phyloP scores from a whole-genome alignment of 345 rosid species.

The Camelina laxa region DNA sequence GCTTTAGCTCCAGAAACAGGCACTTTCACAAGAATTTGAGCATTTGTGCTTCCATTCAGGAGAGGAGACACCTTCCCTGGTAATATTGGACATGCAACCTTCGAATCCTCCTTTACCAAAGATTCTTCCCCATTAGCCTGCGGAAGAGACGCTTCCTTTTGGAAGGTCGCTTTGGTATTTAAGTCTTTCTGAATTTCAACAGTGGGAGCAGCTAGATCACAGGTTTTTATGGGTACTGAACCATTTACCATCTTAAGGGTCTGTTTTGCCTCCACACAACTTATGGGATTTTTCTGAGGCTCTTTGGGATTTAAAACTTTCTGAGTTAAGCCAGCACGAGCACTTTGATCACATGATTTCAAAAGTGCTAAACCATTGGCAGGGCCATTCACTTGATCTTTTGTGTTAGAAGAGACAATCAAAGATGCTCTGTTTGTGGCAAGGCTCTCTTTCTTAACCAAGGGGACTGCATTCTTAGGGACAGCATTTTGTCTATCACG shows the following conservation, averaged over 20 bases:
- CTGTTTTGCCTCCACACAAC: constrained; percentile 24
- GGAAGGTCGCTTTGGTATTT: constrained; percentile 38
- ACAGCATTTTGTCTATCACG: constrained; percentile 68
- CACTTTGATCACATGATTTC: constrained; percentile 28
- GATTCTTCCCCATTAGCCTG: constrained; percentile 43
- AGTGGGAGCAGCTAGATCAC: constrained; percentile 37
- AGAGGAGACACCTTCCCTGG: constrained; percentile 16
- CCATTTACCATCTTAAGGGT: constrained; percentile 34
- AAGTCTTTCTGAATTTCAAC: constrained; percentile 42
- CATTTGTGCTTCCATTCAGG: constrained; percentile 27
- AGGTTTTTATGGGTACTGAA: constrained; percentile 24
- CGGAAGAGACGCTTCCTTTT: constrained; percentile 42
- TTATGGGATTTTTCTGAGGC: constrained; percentile 22
- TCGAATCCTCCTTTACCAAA: constrained; percentile 38
- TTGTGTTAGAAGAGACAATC: constrained; percentile 45
- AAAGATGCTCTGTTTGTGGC: constrained; percentile 44
- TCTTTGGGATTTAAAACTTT: constrained; percentile 43
- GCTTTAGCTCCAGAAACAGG: constrained; percentile 35
- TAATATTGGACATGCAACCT: constrained; percentile 3
- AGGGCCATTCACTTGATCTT: constrained; percentile 44
- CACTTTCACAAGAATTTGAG: constrained; percentile 35
- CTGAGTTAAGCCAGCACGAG: constrained; percentile 41
- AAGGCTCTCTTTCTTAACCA: constrained; percentile 50
- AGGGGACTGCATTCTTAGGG: constrained; percentile 52
- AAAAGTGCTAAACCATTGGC: constrained; percentile 36